These are phyloP conservation scores for Selaginella tamariscina DNA, from an alignment of 75 land plant genomes.

Conservation along the genomic window DNA sequence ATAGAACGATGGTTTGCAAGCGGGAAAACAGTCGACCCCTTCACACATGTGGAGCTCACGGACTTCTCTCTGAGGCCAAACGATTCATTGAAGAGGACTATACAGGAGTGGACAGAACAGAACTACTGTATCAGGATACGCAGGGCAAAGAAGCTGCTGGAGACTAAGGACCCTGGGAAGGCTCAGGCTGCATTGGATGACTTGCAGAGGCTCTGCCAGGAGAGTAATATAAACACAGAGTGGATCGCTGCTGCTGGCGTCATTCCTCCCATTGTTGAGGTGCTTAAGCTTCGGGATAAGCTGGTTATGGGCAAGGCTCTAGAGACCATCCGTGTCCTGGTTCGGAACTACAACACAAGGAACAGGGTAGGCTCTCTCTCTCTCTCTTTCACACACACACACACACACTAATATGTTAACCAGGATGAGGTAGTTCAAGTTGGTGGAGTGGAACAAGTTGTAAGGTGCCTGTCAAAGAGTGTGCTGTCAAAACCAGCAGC, in stretches of 20 bases:
- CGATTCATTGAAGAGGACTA: constrained; percentile 33
- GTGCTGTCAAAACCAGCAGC: constrained; percentile 45
- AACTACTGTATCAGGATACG: constrained; percentile 46
- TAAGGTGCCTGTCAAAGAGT: constrained; percentile 37
- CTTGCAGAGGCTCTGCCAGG: constrained; percentile 29
- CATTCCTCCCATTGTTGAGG: constrained; percentile 20
- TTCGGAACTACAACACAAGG: constrained; percentile 24
- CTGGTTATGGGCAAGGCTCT: constrained; percentile 26
- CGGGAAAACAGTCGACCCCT: constrained; percentile 37
- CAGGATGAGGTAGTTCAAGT: constrained; percentile 28
- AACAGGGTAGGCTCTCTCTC: constrained; percentile 26
- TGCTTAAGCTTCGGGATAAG: constrained; percentile 26
- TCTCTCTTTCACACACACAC: neutral
- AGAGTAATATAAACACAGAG: constrained; percentile 36
- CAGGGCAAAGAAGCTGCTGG: constrained; percentile 29
- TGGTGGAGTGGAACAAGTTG: constrained; percentile 25
- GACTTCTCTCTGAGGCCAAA: constrained; percentile 35
- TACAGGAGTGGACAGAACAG: constrained; percentile 48
- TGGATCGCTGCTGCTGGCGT: constrained; percentile 48
- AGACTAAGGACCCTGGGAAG: constrained; percentile 18
- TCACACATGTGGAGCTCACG: constrained; percentile 29
- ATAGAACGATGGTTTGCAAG: constrained; percentile 35
- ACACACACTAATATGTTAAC: neutral
- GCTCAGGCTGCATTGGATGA: constrained; percentile 27
- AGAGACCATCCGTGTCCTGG: constrained; percentile 24